Evolutionary conservation across 768 basidiomycete genomes (phyloP), one percentile per base, ranked within the genome.

Genomic region (Agrocybe praecox): DNA sequence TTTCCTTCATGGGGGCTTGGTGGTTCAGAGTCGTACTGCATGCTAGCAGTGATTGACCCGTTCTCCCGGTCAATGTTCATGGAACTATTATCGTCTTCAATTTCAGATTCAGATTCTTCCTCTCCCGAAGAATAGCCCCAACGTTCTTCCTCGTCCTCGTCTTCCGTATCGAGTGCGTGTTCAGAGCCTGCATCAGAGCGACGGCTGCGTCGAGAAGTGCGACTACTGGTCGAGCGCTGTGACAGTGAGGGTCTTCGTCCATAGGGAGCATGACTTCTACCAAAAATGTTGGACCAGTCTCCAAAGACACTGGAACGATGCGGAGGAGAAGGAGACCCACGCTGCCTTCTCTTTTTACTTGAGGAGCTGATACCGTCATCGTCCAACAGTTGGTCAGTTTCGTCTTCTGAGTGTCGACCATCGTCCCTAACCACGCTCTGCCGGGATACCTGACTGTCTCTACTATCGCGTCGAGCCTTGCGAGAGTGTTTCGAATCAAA

Each of bases 71-170:
- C 70, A 26, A 70, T 63, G 12, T 69, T 65, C 52, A 71, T 57
- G 26, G 70, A 70, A 45, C 63, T 72, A 22, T 4, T 40, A 40
- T 40, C 36, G 14, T 40, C 36, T 40, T 65, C 56, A 5, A 71
- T 74, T 29, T 77, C 80, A 22, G 71, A 74, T 12, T 82, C 78
- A 19, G 76, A 78, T 21, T 85, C 83, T 64, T 89, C 90, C 65
- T 95, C 93, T 21, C 84, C 90, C 2, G 93, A 94, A n/a, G 89
- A 86, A 71, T 94, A 95, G 4, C 93, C 93, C 93, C 93, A 95
- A n/a, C 91, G 81, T 61, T 93, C 90, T 44, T 86, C 84, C 56
- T 75, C 79, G 36, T 85, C 84, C 23, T 40, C 36, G 36, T 83
- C 81, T 2, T 81, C 86, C 11, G 74, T 76, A 24, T 75, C 82